A percentile compares a stretch with the other conserved stretches of the same genome.
These are phyloP conservation scores for Ocimum tenuiflorum DNA, from an alignment of 257 asterid species.

Conservation along the genomic window DNA sequence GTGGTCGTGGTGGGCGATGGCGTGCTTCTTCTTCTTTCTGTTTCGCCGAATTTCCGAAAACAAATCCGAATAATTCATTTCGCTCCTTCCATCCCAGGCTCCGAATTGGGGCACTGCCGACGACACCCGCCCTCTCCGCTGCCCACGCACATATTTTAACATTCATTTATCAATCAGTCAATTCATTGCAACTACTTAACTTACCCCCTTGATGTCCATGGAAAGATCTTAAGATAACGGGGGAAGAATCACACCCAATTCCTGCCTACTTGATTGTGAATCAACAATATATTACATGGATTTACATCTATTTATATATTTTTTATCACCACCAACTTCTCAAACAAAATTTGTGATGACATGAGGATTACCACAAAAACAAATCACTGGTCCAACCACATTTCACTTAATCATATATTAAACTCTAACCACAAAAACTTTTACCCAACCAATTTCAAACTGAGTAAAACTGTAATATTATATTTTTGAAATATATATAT, in stretches of 20 bases:
- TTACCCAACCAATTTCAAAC: no score
- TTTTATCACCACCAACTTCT: not conserved
- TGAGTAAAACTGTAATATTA: no score
- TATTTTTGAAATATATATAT: no score
- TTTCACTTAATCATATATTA: no score
- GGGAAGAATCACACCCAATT: not conserved
- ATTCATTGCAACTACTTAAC: not conserved
- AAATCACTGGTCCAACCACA: no score
- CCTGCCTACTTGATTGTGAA: not conserved
- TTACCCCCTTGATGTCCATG: conserved; percentile 27
- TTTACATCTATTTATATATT: no score
- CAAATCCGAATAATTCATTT: conserved; percentile 40
- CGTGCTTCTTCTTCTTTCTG: conserved; percentile 32
- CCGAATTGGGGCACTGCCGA: conserved; percentile 54
- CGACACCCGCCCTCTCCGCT: conserved; percentile 13
- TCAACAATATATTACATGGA: not conserved
- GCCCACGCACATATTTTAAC: not conserved
- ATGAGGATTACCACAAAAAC: conserved; percentile 17
- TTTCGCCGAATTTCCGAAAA: conserved; percentile 44
- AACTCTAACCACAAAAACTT: no score
- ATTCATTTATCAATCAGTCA: no score
- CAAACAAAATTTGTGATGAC: not conserved
- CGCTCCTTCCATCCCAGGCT: conserved; percentile 44
- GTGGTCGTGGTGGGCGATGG: conserved; percentile 21
- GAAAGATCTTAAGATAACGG: conserved; percentile 5